These are phyloP conservation scores for Sequoia sempervirens DNA, from an alignment of 75 land plant genomes.

Conservation along the genomic window DNA sequence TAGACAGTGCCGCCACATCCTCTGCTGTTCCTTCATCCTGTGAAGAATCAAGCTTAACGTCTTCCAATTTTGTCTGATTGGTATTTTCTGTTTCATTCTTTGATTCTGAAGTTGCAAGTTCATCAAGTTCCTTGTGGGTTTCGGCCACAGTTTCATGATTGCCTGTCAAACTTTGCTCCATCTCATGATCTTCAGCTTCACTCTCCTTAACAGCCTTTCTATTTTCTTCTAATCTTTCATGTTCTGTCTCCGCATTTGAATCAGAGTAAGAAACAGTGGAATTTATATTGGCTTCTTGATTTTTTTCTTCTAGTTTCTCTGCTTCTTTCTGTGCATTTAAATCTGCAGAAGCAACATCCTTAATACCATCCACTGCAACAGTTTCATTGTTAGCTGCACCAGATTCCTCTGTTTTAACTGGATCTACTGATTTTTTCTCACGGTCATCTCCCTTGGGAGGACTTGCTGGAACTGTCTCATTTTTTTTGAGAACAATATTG, in stretches of 20 bases:
- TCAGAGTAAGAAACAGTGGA: constrained; percentile 15
- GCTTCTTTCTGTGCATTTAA: background rate
- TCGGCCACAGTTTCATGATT: too few species aligned
- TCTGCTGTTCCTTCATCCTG: background rate
- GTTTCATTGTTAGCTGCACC: background rate
- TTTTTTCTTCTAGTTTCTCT: constrained; percentile 25
- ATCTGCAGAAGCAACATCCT: background rate
- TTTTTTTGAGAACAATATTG: background rate
- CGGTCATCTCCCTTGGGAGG: background rate
- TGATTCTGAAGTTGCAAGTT: background rate
- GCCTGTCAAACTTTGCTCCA: too few species aligned
- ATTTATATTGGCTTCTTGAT: constrained; percentile 21
- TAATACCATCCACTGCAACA: background rate
- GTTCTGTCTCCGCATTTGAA: background rate
- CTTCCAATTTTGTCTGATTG: background rate
- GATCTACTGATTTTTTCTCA: background rate
- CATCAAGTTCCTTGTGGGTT: too few species aligned
- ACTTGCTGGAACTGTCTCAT: background rate
- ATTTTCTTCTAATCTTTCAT: constrained; percentile 6
- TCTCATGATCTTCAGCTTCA: background rate
- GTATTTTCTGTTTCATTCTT: background rate
- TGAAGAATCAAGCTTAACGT: constrained; percentile 3
- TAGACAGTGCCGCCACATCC: background rate
- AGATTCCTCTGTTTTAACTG: background rate
- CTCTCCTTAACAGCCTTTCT: background rate